Conservation (phyloP, 768 basidiomycete species). For the Dentipellis fragilis region DNA sequence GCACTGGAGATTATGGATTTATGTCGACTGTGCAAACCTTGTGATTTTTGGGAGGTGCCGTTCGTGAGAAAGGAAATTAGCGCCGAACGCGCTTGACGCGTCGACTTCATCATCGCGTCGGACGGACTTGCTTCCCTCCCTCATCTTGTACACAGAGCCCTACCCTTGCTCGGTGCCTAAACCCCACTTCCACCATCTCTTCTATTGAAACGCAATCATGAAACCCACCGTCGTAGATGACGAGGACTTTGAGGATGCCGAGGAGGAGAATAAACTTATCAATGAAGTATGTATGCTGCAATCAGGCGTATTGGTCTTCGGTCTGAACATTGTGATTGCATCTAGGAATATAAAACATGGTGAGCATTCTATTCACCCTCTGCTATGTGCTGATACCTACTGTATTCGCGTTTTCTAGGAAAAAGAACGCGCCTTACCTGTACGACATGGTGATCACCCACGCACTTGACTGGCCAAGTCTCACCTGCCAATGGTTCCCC, state of each 20-base stretch:
- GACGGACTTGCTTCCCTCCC: not conserved
- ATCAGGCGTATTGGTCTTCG: not conserved
- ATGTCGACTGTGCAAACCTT: not conserved
- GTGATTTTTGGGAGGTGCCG: not conserved
- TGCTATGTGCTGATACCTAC: not conserved
- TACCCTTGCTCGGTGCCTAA: no score
- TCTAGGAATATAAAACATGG: constrained; percentile 83
- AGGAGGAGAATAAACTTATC: constrained; percentile 82
- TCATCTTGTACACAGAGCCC: not conserved
- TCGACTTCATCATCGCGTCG: not conserved
- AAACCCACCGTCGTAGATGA: constrained; percentile 49
- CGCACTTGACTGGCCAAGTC: constrained; percentile 93
- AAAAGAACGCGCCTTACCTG: constrained; percentile 95
- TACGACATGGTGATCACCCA: constrained; percentile 98
- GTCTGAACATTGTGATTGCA: not conserved
- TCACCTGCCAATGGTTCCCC: constrained; percentile 99
- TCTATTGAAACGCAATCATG: constrained; percentile 21
- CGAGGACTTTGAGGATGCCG: constrained; percentile 75
- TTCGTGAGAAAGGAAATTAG: not conserved
- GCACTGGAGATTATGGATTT: not conserved
- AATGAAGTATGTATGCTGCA: constrained; percentile 52
- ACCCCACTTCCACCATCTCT: no score
- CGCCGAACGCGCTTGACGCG: not conserved
- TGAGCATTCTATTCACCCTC: constrained; percentile 18
- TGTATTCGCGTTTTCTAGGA: constrained; percentile 37